Percentiles rank a stretch among this genome's conserved stretches.
Conservation (phyloP, 2,329 filamentous ascomycete species). For the Calonectria pseudoturangicola region DNA sequence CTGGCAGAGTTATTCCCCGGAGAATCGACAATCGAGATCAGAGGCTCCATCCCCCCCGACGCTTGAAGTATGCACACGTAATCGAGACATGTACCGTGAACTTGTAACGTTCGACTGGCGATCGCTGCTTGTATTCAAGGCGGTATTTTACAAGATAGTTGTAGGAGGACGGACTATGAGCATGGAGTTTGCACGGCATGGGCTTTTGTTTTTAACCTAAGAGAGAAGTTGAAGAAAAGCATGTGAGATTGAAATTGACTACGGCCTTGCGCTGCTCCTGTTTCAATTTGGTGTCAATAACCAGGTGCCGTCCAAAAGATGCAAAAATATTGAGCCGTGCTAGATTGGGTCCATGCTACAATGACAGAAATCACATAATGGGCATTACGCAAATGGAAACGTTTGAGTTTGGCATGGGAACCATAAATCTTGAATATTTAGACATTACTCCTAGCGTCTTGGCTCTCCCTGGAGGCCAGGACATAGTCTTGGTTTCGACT, state of each 20-base stretch:
- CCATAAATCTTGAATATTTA: conserved; percentile 39
- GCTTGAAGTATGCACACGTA: not conserved
- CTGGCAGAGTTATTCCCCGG: not conserved
- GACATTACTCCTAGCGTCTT: conserved; percentile 51
- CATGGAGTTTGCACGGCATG: not conserved
- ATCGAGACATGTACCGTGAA: not conserved
- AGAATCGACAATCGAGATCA: not conserved
- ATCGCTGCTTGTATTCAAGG: not conserved
- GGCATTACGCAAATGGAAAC: not conserved
- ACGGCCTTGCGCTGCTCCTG: not conserved
- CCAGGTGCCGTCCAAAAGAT: no score
- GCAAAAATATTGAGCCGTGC: no score
- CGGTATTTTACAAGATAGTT: no score
- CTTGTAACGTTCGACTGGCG: not conserved
- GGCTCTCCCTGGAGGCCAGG: conserved; percentile 37
- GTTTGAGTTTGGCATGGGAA: not conserved
- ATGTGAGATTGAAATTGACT: not conserved
- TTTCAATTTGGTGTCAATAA: not conserved
- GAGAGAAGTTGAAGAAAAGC: not conserved
- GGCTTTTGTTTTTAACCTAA: not conserved
- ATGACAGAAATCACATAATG: not conserved
- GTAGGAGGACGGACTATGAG: not conserved
- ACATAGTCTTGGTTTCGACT: conserved; percentile 44
- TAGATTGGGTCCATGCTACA: no score
- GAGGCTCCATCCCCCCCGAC: not conserved